Evolutionary conservation across 1,284 basidiomycete genomes (phyloP).

Genomic region (Spongiforma sp.): DNA sequence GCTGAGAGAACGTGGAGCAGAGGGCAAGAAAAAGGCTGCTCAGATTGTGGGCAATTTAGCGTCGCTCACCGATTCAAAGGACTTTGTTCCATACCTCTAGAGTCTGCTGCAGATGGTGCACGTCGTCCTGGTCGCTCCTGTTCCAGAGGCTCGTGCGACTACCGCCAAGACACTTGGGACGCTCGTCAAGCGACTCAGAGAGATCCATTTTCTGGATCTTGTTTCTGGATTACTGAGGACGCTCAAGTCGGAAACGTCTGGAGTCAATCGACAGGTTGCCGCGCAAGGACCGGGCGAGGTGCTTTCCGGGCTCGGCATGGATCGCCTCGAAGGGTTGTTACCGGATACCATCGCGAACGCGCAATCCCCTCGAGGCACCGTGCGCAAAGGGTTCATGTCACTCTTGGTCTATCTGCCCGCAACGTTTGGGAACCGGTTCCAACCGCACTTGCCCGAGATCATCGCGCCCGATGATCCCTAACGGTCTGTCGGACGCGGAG

Average conservation of each 20-base stretch:
- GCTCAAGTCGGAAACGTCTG: conserved; percentile 92
- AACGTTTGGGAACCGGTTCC: conserved; percentile 96
- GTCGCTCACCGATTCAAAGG: conserved; percentile 93
- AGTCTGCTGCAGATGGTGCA: conserved; percentile 93
- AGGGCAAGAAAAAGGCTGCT: conserved; percentile 94
- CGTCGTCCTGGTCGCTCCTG: conserved; percentile 91
- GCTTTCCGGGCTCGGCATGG: conserved; percentile 95
- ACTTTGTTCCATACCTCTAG: conserved; percentile 95
- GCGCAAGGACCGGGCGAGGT: conserved; percentile 98
- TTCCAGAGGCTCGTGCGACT: conserved; percentile 96
- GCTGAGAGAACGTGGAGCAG: conserved; percentile 89
- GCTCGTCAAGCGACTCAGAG: conserved; percentile 95
- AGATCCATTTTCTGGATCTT: conserved; percentile 94
- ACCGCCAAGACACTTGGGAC: conserved; percentile 98
- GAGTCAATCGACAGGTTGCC: conserved; percentile 97
- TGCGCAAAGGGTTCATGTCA: conserved; percentile 99
- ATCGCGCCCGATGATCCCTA: conserved; percentile 93
- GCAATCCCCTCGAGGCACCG: conserved; percentile 87
- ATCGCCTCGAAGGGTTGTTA: conserved; percentile 92
- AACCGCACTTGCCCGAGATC: conserved; percentile 95
- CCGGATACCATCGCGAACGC: conserved; percentile 96
- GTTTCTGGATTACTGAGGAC: conserved; percentile 91
- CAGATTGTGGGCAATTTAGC: conserved; percentile 98
- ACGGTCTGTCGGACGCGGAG: conserved; percentile 91
- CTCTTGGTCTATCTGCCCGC: conserved; percentile 95